Conservation (phyloP, 2,329 filamentous ascomycete genomes). For the Monosporascus cannonballus region DNA sequence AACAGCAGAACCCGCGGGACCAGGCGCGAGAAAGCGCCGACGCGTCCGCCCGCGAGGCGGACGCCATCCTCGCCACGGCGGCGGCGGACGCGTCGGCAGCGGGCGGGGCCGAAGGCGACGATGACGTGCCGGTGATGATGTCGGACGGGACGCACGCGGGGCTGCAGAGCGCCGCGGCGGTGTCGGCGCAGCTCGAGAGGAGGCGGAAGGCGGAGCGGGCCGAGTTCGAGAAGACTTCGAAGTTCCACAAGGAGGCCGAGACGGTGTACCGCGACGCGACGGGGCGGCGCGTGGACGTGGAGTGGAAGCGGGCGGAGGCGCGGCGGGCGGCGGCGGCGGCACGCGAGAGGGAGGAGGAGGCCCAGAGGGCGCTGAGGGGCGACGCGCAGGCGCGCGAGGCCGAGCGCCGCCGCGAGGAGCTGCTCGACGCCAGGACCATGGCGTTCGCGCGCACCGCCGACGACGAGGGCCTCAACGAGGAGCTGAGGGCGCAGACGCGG, state of each 20-base stretch:
- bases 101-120: slow-evolving; percentile 39
- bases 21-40: background rate
- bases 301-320: slow-evolving; percentile 83
- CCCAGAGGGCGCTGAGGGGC: slow-evolving; percentile 68
- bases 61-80: slow-evolving; percentile 71
- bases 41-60: slow-evolving; percentile 55
- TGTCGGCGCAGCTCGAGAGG: slow-evolving; percentile 61
- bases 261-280: slow-evolving; percentile 95
- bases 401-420: slow-evolving; percentile 55
- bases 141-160: slow-evolving; percentile 83
- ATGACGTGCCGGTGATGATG: slow-evolving; percentile 54
- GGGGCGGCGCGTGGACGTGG: slow-evolving; percentile 87
- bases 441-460: slow-evolving; percentile 73
- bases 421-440: slow-evolving; percentile 80
- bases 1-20: slow-evolving; percentile 27
- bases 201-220: slow-evolving; percentile 44
- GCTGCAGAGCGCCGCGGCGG: slow-evolving; percentile 75
- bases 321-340: slow-evolving; percentile 59
- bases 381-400: slow-evolving; percentile 75
- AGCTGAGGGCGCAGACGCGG: slow-evolving; percentile 66
- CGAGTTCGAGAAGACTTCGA: slow-evolving; percentile 14
- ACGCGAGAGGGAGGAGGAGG: slow-evolving; percentile 66
- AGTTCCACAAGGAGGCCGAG: slow-evolving; percentile 53
- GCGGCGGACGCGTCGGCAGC: slow-evolving; percentile 43
- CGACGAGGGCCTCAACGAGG: slow-evolving; percentile 78